phyloP scores from a whole-genome alignment of 352 stramenopile genomes.

The Pythium graminicola region DNA sequence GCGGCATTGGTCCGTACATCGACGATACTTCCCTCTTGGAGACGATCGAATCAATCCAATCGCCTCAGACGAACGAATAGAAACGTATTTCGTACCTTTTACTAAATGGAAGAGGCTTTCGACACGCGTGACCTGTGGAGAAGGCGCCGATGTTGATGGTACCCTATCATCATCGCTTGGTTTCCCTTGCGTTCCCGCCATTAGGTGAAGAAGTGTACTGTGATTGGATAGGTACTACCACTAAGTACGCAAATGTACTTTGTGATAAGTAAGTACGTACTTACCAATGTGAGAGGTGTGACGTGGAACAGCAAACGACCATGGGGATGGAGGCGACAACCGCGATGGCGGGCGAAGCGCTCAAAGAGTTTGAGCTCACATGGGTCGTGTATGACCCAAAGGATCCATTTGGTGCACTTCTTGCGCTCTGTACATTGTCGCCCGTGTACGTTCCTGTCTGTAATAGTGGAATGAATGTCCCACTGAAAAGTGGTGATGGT shows the following conservation, averaged over 20 bases:
- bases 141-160: neutral
- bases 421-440: conserved; percentile 72
- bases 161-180: neutral
- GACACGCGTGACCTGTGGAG: conserved; percentile 50
- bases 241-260: conserved; percentile 13
- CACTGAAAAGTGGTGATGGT: neutral
- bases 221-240: neutral
- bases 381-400: conserved; percentile 78
- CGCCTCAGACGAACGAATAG: no score
- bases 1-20: conserved; percentile 63
- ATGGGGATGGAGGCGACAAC: conserved; percentile 7
- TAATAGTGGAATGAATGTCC: neutral
- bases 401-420: conserved; percentile 53
- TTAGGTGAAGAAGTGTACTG: neutral
- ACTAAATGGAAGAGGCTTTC: conserved; percentile 78
- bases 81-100: conserved; percentile 42
- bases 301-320: neutral
- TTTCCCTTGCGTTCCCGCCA: neutral
- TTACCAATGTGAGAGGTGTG: neutral
- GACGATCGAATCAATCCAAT: no score
- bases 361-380: conserved; percentile 76
- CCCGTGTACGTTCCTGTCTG: conserved; percentile 45
- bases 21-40: conserved; percentile 58
- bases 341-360: conserved; percentile 14
- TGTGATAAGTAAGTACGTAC: conserved; percentile 4